Evolutionary conservation across 768 basidiomycete genomes (phyloP).

Genomic region (Pulveroboletus frians): DNA sequence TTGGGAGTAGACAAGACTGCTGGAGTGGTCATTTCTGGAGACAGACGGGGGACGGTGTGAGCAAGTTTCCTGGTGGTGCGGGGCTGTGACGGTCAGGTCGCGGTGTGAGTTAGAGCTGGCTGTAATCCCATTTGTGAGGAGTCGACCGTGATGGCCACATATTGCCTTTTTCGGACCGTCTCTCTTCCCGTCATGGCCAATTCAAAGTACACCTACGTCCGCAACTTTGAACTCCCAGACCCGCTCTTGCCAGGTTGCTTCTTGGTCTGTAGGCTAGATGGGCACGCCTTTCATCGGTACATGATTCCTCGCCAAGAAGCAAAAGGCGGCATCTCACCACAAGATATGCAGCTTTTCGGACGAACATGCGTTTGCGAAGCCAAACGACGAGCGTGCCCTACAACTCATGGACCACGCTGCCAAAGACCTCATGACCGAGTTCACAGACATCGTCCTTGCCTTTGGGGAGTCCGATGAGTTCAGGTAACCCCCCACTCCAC

Average conservation of each 20-base stretch:
- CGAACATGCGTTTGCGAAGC: conserved; percentile 76
- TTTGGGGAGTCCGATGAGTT: conserved; percentile 98
- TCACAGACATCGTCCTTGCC: conserved; percentile 77
- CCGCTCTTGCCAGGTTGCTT: conserved; percentile 77
- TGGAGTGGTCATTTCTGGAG: conserved; percentile 20
- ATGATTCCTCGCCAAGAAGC: conserved; percentile 8
- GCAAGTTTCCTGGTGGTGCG: not conserved
- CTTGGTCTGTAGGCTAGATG: conserved; percentile 84
- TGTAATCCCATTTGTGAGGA: conserved; percentile 18
- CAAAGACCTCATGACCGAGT: conserved; percentile 70
- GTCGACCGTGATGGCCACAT: not conserved
- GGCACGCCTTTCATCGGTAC: conserved; percentile 90
- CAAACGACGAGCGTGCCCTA: conserved; percentile 85
- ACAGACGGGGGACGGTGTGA: not conserved
- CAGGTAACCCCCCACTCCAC: conserved; percentile 47
- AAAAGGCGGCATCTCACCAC: not conserved
- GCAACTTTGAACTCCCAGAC: conserved; percentile 85
- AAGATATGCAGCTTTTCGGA: conserved; percentile 67
- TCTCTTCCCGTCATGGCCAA: conserved; percentile 63
- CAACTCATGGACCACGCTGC: conserved; percentile 92
- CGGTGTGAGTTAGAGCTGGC: not conserved
- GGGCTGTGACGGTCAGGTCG: not conserved
- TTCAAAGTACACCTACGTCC: conserved; percentile 89
- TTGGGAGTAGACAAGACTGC: conserved; percentile 18
- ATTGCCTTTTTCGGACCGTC: conserved; percentile 15